Percentiles rank a stretch among this genome's conserved stretches.
These are phyloP conservation scores for Cutaneotrichosporon sp. DNA, from an alignment of 1,284 basidiomycete species.

Conservation along the genomic window DNA sequence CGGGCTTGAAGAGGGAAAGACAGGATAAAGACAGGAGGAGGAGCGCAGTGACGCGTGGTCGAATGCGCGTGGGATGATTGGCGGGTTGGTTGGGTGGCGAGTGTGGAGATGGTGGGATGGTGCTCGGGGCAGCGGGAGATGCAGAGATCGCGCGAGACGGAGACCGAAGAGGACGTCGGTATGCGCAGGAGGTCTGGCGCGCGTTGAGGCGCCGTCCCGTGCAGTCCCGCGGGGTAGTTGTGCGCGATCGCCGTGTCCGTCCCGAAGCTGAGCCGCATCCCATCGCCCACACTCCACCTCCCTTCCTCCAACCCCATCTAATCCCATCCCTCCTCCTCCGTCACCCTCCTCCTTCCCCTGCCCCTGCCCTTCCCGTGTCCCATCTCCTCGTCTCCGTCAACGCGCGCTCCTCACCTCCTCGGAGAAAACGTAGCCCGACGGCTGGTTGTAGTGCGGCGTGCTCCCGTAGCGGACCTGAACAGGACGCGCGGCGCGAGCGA, in stretches of 20 bases:
- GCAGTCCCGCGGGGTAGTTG: too few species aligned
- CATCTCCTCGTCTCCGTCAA: not conserved
- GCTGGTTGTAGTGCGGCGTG: constrained; percentile 80
- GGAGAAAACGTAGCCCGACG: constrained; percentile 79
- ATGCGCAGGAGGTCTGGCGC: too few species aligned
- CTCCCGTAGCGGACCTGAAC: constrained; percentile 56
- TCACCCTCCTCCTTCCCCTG: not conserved
- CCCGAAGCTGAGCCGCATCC: too few species aligned
- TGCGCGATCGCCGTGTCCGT: too few species aligned
- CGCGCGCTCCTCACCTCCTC: constrained; percentile 67
- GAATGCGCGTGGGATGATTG: constrained; percentile 1
- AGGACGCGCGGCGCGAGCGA: constrained; percentile 16
- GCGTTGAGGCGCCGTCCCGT: too few species aligned
- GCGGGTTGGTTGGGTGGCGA: not conserved
- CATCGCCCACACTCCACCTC: not conserved
- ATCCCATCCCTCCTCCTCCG: not conserved
- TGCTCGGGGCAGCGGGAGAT: not conserved
- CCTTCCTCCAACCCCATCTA: not conserved
- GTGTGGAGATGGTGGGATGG: not conserved
- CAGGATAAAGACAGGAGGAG: not conserved
- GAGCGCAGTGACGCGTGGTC: not conserved
- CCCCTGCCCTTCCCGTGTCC: not conserved
- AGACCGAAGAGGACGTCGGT: too few species aligned
- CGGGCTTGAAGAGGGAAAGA: not conserved
- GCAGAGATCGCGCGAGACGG: not conserved